These are phyloP conservation scores for Phylloboletellus chloephorus DNA, from an alignment of 1,284 basidiomycete genomes.

Conservation along the genomic window DNA sequence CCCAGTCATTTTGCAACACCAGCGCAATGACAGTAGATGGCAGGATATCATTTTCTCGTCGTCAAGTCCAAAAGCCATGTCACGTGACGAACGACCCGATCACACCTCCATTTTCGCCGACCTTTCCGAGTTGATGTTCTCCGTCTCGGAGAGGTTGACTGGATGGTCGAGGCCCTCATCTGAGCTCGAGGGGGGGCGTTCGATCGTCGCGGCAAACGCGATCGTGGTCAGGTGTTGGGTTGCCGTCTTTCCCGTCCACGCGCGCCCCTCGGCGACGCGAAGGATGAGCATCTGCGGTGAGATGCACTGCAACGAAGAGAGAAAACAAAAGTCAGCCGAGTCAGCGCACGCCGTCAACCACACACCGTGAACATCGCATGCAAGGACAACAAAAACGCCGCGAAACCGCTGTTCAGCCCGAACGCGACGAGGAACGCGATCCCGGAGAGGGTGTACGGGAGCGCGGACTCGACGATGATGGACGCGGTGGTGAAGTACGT, in stretches of 20 bases:
- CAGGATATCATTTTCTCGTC: too few relatives aligned
- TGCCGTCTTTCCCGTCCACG: conserved; percentile 4
- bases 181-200: too few relatives aligned
- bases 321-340: background rate
- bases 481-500: conserved; percentile 3
- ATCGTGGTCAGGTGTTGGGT: too few relatives aligned
- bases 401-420: conserved; percentile 7
- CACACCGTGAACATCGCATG: conserved; percentile 18
- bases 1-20: too few relatives aligned
- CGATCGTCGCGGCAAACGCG: too few relatives aligned
- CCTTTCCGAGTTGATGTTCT: too few relatives aligned
- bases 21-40: too few relatives aligned
- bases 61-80: too few relatives aligned
- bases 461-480: conserved; percentile 14
- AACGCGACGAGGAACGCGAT: conserved; percentile 14
- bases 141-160: too few relatives aligned
- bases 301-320: conserved; percentile 9
- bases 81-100: too few relatives aligned
- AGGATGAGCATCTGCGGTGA: conserved; percentile 18
- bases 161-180: too few relatives aligned
- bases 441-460: conserved; percentile 13
- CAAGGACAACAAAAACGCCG: conserved; percentile 12
- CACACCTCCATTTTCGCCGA: too few relatives aligned
- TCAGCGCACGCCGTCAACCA: background rate
- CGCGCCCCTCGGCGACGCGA: conserved; percentile 10